A percentile compares a stretch with the other conserved stretches of the same genome.
These are phyloP conservation scores for Aspergillus persii DNA, from an alignment of 2,329 filamentous ascomycete species.

Conservation along the genomic window DNA sequence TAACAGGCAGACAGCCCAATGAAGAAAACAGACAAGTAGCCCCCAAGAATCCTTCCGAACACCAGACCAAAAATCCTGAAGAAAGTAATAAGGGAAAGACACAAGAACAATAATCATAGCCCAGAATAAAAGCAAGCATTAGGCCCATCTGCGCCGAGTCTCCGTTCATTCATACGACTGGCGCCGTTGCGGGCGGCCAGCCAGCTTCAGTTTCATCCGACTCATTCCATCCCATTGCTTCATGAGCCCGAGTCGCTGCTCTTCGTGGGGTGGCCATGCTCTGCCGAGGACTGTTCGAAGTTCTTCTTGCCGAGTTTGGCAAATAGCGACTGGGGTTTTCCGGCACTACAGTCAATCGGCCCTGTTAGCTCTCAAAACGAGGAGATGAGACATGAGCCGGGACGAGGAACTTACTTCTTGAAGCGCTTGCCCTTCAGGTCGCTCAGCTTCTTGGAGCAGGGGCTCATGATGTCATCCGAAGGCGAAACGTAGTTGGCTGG, in stretches of 20 bases:
- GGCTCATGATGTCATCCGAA: constrained; percentile 50
- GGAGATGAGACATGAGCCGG: neutral
- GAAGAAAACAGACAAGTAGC: neutral
- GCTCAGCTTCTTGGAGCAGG: constrained; percentile 50
- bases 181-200: neutral
- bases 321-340: constrained; percentile 46
- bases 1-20: neutral
- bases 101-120: constrained; percentile 9
- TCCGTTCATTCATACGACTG: neutral
- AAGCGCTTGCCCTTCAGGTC: constrained; percentile 51
- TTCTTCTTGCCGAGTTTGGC: constrained; percentile 48
- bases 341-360: constrained; percentile 24
- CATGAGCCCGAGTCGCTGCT: neutral
- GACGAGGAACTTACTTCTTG: constrained; percentile 40
- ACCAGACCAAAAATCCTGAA: neutral
- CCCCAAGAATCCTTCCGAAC: constrained; percentile 1
- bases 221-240: neutral
- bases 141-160: neutral
- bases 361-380: neutral
- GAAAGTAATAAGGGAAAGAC: constrained; percentile 2
- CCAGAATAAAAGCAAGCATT: constrained; percentile 10
- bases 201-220: neutral
- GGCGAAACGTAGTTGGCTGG: constrained; percentile 46
- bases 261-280: constrained; percentile 5
- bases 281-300: constrained; percentile 37